These are phyloP conservation scores for Albugo laibachii DNA, from an alignment of 352 stramenopile species.

Conservation along the genomic window DNA sequence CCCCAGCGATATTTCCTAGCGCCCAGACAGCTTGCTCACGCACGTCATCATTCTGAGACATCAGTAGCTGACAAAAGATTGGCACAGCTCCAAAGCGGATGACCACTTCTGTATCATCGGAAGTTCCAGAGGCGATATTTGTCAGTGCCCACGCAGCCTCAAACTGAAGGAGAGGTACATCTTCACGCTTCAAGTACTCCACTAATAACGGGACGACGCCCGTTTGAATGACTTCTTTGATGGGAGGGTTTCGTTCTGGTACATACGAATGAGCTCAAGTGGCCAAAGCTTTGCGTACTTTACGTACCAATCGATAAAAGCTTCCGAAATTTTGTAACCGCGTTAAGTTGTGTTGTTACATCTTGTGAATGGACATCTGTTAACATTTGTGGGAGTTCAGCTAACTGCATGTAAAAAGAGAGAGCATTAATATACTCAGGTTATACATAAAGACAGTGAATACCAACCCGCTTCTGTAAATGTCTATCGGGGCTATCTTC, in stretches of 20 bases:
- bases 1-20: constrained; percentile 98
- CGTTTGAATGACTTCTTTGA: constrained; percentile 97
- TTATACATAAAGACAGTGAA: neutral
- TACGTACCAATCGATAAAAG: constrained; percentile 89
- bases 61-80: constrained; percentile 92
- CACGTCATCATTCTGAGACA: constrained; percentile 94
- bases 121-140: constrained; percentile 97
- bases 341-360: constrained; percentile 83
- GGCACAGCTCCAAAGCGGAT: constrained; percentile 94
- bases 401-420: constrained; percentile 37
- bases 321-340: constrained; percentile 96
- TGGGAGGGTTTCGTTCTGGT: constrained; percentile 94
- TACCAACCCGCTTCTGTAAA: neutral
- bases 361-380: constrained; percentile 84
- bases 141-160: constrained; percentile 99
- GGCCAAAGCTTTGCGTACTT: neutral
- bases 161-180: constrained; percentile 90
- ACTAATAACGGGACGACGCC: constrained; percentile 97
- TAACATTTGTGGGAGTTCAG: constrained; percentile 90
- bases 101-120: constrained; percentile 94
- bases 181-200: constrained; percentile 91
- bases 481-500: neutral
- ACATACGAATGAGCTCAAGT: constrained; percentile 12
- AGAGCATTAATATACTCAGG: neutral
- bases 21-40: constrained; percentile 94